Percentiles rank a stretch among this genome's conserved stretches.
These are phyloP conservation scores for Plasmodium fragile DNA, from an alignment of 169 alveolate genomes.

Conservation along the genomic window DNA sequence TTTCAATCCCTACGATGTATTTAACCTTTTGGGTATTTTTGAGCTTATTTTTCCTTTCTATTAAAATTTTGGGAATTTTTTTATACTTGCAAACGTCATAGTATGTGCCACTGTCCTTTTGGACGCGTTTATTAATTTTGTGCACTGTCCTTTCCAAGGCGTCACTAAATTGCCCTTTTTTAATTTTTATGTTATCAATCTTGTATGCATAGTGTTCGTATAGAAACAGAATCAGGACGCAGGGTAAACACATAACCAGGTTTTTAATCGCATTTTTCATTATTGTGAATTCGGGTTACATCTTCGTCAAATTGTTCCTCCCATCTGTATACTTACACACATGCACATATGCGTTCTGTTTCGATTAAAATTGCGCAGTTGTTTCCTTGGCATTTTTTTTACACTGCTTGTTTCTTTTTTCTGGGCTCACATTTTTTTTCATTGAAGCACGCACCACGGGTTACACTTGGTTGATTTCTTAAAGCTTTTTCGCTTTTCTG, in stretches of 20 bases:
- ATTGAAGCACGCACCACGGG: not conserved
- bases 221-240: not conserved
- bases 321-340: slow-evolving; percentile 14
- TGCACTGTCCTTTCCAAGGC: slow-evolving; percentile 44
- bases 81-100: slow-evolving; percentile 55
- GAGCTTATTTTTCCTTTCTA: slow-evolving; percentile 35
- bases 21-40: slow-evolving; percentile 19
- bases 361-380: not conserved
- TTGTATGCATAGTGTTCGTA: slow-evolving; percentile 18
- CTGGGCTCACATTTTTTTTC: not conserved
- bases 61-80: slow-evolving; percentile 49
- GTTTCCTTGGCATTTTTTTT: not conserved
- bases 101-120: not conserved
- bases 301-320: not conserved
- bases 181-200: slow-evolving; percentile 51
- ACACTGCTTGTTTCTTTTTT: not conserved
- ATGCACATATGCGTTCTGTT: not conserved
- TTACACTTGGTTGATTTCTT: not conserved
- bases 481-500: not conserved
- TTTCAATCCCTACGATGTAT: slow-evolving; percentile 72
- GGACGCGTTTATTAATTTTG: slow-evolving; percentile 29
- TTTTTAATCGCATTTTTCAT: slow-evolving; percentile 51
- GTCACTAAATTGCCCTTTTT: slow-evolving; percentile 36
- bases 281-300: slow-evolving; percentile 7
- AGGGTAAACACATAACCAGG: slow-evolving; percentile 4